Evolutionary conservation across 2,329 filamentous ascomycete genomes (phyloP), one percentile per base, ranked within the genome.

Genomic region (Colletotrichum scovillei): DNA sequence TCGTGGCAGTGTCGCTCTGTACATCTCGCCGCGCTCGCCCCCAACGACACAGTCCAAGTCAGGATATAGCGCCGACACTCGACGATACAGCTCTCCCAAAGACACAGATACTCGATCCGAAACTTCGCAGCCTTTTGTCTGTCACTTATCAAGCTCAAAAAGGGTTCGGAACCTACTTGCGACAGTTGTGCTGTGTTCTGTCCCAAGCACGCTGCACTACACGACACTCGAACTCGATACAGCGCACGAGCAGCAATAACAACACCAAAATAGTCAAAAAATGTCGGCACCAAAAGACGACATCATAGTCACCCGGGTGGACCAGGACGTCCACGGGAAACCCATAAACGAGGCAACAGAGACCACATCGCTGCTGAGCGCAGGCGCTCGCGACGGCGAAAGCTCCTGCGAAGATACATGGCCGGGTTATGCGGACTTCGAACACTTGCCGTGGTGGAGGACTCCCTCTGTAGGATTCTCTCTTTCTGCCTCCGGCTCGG

Each of bases 401-500:
- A 64, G 56, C 14, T 71, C 72, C 9, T 75, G 72, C 57, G 76
- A 78, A 12, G 79, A 79, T 28, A 80, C 78, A 72, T 91, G 89
- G 88, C 82, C 83, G 63, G 88, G 86, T 8, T 78, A 83, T 28
- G 84, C 84, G 14, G 92, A 94, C 77, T 94, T 92, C 75, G 85
- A 86, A 38, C 86, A 86, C 8, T 76, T 92, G 65, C 88, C 91
- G 4, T 92, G 90, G 90, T 91, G 90, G 86, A 88, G 84, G 74
- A 85, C 80, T 76, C 92, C 92, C 16, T 92, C 90, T 59, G 90
- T 92, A 84, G 75, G 88, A 57, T 28, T 32, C 12, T 62, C 11
- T 58, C 26, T 14, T 16, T 63, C 38, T 24, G 63, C 30, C 30
- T 32, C 63, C 57, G 52, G 14, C 32, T n/a, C 19, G 42, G 42